These are phyloP conservation scores for Pugionium dolabratum DNA, from an alignment of 345 rosid species.

Conservation along the genomic window DNA sequence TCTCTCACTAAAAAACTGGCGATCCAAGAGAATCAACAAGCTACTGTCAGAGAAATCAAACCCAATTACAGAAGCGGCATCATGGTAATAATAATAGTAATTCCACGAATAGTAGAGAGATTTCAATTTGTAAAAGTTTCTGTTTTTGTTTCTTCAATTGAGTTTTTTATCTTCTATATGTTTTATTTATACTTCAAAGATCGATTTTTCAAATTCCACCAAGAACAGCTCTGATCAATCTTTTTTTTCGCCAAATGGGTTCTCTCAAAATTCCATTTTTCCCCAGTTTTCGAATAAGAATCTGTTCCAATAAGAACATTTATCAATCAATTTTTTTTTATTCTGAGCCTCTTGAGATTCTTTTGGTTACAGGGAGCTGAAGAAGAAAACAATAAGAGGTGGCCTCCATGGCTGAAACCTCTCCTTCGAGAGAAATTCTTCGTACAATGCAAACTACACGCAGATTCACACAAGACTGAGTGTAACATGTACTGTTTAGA, in stretches of 20 bases:
- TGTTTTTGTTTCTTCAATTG: not conserved
- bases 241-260: slow-evolving; percentile 5
- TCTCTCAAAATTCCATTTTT: not conserved
- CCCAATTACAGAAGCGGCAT: slow-evolving; percentile 61
- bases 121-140: not conserved
- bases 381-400: slow-evolving; percentile 59
- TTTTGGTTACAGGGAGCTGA: slow-evolving; percentile 50
- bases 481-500: slow-evolving; percentile 98
- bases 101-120: not conserved
- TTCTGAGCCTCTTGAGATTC: not conserved
- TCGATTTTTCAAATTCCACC: not conserved
- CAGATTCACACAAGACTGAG: slow-evolving; percentile 92
- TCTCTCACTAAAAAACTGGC: slow-evolving; percentile 53
- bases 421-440: slow-evolving; percentile 73
- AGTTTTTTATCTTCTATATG: not conserved
- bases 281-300: too few species aligned
- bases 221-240: slow-evolving; percentile 14
- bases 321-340: not conserved
- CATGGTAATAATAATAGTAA: slow-evolving; percentile 39
- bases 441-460: slow-evolving; percentile 84
- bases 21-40: slow-evolving; percentile 53
- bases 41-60: slow-evolving; percentile 61
- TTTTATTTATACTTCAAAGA: slow-evolving; percentile 22
- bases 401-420: slow-evolving; percentile 89
- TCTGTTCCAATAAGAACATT: not conserved